Evolutionary conservation across 2,329 filamentous ascomycete genomes (phyloP).

Genomic region (Penicillium capsulatum): DNA sequence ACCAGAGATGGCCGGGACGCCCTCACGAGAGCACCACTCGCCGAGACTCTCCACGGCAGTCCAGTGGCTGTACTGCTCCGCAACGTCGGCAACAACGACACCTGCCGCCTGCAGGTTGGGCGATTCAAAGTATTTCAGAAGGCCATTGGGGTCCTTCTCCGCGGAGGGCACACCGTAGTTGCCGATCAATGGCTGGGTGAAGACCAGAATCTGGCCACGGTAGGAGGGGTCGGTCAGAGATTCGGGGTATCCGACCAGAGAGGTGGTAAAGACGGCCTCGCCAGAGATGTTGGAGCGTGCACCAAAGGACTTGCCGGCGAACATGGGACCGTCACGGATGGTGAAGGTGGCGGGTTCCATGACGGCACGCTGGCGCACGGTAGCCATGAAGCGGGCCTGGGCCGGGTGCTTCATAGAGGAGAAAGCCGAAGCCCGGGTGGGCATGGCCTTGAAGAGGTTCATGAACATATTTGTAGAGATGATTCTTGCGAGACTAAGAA

Average conservation of each 20-base stretch:
- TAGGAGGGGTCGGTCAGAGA: constrained; percentile 68
- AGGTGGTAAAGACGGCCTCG: constrained; percentile 98
- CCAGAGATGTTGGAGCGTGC: constrained; percentile 95
- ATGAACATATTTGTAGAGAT: constrained; percentile 49
- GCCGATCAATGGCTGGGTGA: constrained; percentile 95
- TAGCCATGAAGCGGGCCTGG: constrained; percentile 54
- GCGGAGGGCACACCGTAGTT: constrained; percentile 96
- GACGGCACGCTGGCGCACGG: constrained; percentile 65
- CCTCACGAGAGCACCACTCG: constrained; percentile 94
- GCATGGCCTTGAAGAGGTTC: constrained; percentile 52
- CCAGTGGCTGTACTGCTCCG: constrained; percentile 95
- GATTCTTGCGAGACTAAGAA: constrained; percentile 7
- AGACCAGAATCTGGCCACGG: constrained; percentile 86
- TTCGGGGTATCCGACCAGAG: constrained; percentile 95
- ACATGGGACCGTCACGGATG: constrained; percentile 92
- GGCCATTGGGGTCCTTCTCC: constrained; percentile 77
- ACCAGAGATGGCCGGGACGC: constrained; percentile 90
- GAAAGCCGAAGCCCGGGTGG: constrained; percentile 46
- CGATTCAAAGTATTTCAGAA: constrained; percentile 97
- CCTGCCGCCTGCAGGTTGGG: constrained; percentile 95
- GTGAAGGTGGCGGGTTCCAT: constrained; percentile 86
- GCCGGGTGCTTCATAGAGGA: constrained; percentile 35
- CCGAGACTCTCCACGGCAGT: constrained; percentile 91
- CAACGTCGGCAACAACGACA: constrained; percentile 92
- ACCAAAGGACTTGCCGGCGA: constrained; percentile 93